These are phyloP conservation scores for Suhomyces bribrorum DNA, from an alignment of 1,139 yeast species.

Conservation along the genomic window DNA sequence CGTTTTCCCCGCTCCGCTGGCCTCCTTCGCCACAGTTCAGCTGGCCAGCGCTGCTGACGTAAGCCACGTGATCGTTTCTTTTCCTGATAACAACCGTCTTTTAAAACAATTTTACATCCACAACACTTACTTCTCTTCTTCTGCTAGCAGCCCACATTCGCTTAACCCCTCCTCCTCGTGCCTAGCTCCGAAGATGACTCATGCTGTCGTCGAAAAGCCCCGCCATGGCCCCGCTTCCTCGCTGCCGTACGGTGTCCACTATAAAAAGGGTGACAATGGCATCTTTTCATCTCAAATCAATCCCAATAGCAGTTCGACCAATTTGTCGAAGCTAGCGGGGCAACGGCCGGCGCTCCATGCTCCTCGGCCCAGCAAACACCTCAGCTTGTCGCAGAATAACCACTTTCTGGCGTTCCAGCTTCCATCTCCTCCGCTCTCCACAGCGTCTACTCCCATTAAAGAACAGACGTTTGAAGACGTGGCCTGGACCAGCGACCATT, in stretches of 20 bases:
- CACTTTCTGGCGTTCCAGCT: constrained; percentile 17
- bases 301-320: constrained; percentile 33
- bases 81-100: constrained; percentile 1
- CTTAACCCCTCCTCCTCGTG: not conserved
- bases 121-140: not conserved
- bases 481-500: not conserved
- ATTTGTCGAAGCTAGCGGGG: constrained; percentile 17
- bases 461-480: constrained; percentile 10
- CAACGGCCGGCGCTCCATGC: constrained; percentile 13
- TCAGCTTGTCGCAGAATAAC: constrained; percentile 17
- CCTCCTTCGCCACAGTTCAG: too few species aligned
- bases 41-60: too few species aligned
- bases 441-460: constrained; percentile 34
- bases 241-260: not conserved
- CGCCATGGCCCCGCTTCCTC: not conserved
- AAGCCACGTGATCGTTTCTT: too few species aligned
- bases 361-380: constrained; percentile 22
- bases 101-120: not conserved
- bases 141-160: not conserved
- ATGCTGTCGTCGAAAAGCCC: not conserved
- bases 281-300: constrained; percentile 15
- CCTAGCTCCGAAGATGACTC: not conserved
- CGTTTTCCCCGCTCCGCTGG: too few species aligned
- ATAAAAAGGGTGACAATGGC: not conserved
- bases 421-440: constrained; percentile 44